phyloP scores from a whole-genome alignment of 2,329 filamentous ascomycete species.

The Aspergillus fumigatus region DNA sequence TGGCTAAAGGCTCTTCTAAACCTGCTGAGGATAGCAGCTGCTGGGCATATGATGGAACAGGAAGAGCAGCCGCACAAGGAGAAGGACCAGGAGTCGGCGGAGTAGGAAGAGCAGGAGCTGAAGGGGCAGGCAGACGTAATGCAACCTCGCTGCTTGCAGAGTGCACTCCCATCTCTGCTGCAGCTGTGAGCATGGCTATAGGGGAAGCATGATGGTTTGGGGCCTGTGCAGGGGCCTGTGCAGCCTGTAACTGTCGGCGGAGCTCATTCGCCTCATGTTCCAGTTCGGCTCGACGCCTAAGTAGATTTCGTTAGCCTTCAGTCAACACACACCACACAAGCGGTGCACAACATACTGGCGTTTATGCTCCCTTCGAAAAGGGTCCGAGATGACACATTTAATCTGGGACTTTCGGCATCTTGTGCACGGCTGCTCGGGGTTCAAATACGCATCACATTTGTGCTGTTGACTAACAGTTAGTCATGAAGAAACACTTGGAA shows the following conservation, averaged over 20 bases:
- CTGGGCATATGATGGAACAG: conserved; percentile 15
- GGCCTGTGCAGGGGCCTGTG: conserved; percentile 22
- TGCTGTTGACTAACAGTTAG: conserved; percentile 17
- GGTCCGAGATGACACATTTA: conserved; percentile 38
- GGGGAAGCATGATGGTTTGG: conserved; percentile 18
- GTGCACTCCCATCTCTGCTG: conserved; percentile 28
- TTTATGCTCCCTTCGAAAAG: conserved; percentile 42
- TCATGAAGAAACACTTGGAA: background rate
- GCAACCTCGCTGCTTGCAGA: conserved; percentile 4
- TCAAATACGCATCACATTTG: conserved; percentile 38
- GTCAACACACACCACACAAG: background rate
- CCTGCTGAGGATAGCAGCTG: conserved; percentile 18
- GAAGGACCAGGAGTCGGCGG: conserved; percentile 2
- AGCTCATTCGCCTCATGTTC: conserved; percentile 36
- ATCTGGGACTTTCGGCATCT: conserved; percentile 36
- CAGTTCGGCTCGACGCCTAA: conserved; percentile 35
- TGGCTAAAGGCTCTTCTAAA: conserved; percentile 11
- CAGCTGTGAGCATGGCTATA: conserved; percentile 26
- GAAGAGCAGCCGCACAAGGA: conserved; percentile 13
- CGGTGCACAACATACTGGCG: conserved; percentile 28
- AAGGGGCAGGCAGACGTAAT: conserved; percentile 11
- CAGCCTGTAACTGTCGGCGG: conserved; percentile 29
- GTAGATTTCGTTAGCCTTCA: background rate
- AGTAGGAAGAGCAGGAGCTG: conserved; percentile 14
- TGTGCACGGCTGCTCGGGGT: conserved; percentile 32